Conservation (phyloP, 345 rosid genomes). For the Citrus reticulata region DNA sequence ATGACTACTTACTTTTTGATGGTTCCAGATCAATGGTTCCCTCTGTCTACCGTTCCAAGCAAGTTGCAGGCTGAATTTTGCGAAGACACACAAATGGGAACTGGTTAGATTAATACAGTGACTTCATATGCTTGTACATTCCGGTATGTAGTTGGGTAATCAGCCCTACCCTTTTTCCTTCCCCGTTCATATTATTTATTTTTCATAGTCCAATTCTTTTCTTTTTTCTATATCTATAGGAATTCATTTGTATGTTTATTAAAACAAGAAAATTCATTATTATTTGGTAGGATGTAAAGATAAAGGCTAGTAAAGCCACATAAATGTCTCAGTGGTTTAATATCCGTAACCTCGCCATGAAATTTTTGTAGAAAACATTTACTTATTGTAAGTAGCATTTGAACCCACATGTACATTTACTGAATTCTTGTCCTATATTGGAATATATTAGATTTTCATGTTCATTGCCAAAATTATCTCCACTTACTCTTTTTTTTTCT, state of each 20-base stretch:
- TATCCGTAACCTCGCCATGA: constrained; percentile 38
- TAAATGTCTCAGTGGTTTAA: constrained; percentile 34
- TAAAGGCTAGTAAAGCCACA: constrained; percentile 34
- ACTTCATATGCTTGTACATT: constrained; percentile 35
- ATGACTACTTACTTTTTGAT: constrained; percentile 86
- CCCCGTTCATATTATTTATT: constrained; percentile 2
- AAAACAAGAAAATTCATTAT: constrained; percentile 18
- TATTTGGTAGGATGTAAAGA: constrained; percentile 37
- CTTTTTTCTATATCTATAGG: constrained; percentile 9
- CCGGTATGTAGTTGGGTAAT: constrained; percentile 16
- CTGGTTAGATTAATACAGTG: constrained; percentile 30
- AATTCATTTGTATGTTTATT: constrained; percentile 22
- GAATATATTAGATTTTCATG: constrained; percentile 11
- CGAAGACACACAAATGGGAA: constrained; percentile 46
- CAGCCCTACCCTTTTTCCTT: constrained; percentile 9
- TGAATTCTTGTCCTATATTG: constrained; percentile 17
- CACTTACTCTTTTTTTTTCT: not conserved
- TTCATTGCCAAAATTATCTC: not conserved
- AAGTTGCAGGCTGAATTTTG: constrained; percentile 55
- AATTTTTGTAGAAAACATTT: constrained; percentile 40
- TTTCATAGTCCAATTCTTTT: constrained; percentile 24
- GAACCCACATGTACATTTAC: constrained; percentile 13
- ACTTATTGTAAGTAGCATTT: constrained; percentile 21
- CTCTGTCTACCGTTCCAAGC: constrained; percentile 45
- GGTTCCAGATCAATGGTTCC: constrained; percentile 98